phyloP scores from a whole-genome alignment of 1,284 basidiomycete species.

The Ganoderma resinaceum region DNA sequence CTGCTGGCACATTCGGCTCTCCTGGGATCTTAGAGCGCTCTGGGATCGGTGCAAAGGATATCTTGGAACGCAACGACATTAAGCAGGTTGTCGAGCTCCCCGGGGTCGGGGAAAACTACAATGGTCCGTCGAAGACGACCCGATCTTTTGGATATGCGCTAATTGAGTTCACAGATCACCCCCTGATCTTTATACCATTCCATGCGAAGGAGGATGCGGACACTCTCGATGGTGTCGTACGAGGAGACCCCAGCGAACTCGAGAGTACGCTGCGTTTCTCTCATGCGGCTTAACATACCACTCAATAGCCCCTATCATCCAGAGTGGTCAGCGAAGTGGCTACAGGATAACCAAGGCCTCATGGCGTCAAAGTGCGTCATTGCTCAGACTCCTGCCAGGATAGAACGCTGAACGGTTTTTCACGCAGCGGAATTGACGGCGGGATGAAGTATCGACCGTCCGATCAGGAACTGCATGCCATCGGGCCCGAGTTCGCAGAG shows the following conservation, averaged over 20 bases:
- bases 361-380: constrained; percentile 53
- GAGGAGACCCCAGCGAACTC: constrained; percentile 41
- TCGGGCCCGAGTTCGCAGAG: constrained; percentile 49
- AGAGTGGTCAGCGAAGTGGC: constrained; percentile 51
- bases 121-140: constrained; percentile 42
- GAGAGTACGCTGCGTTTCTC: constrained; percentile 35
- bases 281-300: neutral
- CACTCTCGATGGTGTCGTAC: constrained; percentile 51
- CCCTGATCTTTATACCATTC: constrained; percentile 43
- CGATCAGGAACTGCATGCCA: constrained; percentile 45
- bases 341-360: constrained; percentile 49
- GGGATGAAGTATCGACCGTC: constrained; percentile 57
- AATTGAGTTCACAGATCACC: constrained; percentile 47
- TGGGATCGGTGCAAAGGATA: constrained; percentile 38
- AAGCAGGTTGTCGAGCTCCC: constrained; percentile 54
- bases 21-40: constrained; percentile 42
- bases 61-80: constrained; percentile 52
- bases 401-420: neutral
- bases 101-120: constrained; percentile 65
- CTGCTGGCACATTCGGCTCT: constrained; percentile 45
- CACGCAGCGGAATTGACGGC: constrained; percentile 47
- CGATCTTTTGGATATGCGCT: neutral
- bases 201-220: constrained; percentile 46
- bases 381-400: neutral
- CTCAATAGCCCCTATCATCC: neutral